A percentile compares a stretch with the other conserved stretches of the same genome.
Conservation (phyloP, 2,329 filamentous ascomycete genomes). For the Ceratocystis destructans region DNA sequence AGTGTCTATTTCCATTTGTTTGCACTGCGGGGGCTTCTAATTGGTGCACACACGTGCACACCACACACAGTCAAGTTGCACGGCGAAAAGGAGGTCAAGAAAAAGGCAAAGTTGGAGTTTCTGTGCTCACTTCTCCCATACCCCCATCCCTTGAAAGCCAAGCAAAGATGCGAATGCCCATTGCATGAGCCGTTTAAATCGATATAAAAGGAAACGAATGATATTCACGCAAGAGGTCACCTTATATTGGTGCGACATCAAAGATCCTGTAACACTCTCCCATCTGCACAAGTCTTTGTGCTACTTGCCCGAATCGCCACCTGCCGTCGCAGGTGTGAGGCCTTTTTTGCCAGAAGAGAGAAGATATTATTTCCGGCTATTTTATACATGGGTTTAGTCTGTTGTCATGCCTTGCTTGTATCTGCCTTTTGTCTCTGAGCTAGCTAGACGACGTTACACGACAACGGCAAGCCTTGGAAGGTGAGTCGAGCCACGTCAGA, state of each 20-base stretch:
- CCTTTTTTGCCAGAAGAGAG: background rate
- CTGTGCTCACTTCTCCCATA: background rate
- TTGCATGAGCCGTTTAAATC: too few relatives aligned
- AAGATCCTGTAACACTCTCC: background rate
- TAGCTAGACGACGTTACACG: background rate
- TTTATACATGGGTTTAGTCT: background rate
- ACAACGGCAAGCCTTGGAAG: background rate
- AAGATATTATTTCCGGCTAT: too few relatives aligned
- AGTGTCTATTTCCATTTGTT: slow-evolving; percentile 7
- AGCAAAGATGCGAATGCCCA: too few relatives aligned
- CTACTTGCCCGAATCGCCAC: background rate
- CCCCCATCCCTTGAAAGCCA: too few relatives aligned
- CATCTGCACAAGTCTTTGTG: slow-evolving; percentile 4
- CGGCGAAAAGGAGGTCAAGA: background rate
- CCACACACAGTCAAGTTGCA: background rate
- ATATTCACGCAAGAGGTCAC: background rate
- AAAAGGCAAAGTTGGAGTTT: background rate
- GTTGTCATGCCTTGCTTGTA: slow-evolving; percentile 2
- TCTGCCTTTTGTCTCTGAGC: background rate
- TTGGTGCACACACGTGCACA: background rate
- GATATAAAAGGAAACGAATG: background rate
- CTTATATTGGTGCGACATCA: background rate
- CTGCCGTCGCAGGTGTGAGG: background rate
- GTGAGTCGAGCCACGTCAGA: slow-evolving; percentile 7
- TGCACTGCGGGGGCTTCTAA: background rate